Evolutionary conservation across 805 yeast species (phyloP).

Genomic region (Spathaspora hagerdaliae): DNA sequence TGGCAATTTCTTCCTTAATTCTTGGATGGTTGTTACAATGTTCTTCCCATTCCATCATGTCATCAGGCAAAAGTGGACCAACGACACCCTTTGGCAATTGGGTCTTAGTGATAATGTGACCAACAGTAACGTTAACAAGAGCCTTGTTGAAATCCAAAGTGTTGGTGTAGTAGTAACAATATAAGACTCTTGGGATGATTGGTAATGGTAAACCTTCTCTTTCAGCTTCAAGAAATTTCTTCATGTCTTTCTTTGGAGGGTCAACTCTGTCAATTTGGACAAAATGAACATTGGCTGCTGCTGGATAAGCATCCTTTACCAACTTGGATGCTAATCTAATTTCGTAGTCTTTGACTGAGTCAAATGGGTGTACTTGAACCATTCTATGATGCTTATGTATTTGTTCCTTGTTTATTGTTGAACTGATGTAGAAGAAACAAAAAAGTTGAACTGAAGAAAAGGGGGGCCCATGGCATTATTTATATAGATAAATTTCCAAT

Average conservation of each 20-base stretch:
- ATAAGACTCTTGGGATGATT: conserved; percentile 62
- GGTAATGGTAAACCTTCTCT: conserved; percentile 47
- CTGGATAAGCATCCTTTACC: conserved; percentile 54
- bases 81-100: conserved; percentile 56
- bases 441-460: not conserved
- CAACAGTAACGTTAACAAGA: conserved; percentile 59
- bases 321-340: conserved; percentile 54
- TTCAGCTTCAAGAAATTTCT: conserved; percentile 65
- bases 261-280: conserved; percentile 65
- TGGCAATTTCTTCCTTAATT: conserved; percentile 61
- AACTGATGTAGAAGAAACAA: not conserved
- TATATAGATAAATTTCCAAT: not conserved
- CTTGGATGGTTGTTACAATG: conserved; percentile 50
- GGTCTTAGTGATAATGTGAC: conserved; percentile 56
- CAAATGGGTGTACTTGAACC: conserved; percentile 48
- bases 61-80: conserved; percentile 72
- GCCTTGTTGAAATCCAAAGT: conserved; percentile 61
- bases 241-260: conserved; percentile 75
- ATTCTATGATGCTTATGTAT: conserved; percentile 4
- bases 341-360: conserved; percentile 56
- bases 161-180: conserved; percentile 62
- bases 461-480: not conserved
- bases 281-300: conserved; percentile 54
- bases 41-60: conserved; percentile 51
- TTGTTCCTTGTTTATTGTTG: not conserved